These are phyloP conservation scores for Aspergillus nomiae DNA, from an alignment of 2,329 filamentous ascomycete species.

Conservation along the genomic window DNA sequence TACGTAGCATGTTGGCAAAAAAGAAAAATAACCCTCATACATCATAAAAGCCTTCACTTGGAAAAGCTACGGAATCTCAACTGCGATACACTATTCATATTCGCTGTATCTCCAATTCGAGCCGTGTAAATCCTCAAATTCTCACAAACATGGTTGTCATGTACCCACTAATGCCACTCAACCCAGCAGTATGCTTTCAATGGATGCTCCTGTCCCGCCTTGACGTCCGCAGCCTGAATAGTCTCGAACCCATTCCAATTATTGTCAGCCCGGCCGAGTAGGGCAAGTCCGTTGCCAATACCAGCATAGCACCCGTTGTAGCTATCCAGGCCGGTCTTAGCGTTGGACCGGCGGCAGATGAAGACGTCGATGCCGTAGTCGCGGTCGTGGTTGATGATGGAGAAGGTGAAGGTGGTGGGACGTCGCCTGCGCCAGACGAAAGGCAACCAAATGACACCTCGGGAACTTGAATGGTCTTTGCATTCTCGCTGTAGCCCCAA, in stretches of 20 bases:
- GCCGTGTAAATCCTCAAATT: too few relatives aligned
- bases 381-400: neutral
- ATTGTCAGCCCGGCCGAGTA: neutral
- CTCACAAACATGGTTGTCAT: too few relatives aligned
- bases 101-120: too few relatives aligned
- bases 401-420: neutral
- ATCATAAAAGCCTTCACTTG: too few relatives aligned
- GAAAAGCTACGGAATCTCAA: too few relatives aligned
- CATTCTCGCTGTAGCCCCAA: neutral
- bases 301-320: neutral
- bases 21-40: too few relatives aligned
- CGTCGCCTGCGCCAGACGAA: neutral
- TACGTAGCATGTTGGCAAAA: too few relatives aligned
- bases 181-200: too few relatives aligned
- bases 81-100: too few relatives aligned
- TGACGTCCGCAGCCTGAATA: neutral
- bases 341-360: neutral
- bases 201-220: neutral
- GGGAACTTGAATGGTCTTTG: neutral
- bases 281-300: neutral
- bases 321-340: neutral
- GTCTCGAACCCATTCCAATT: neutral
- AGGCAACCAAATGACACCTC: neutral
- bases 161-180: too few relatives aligned
- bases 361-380: neutral